These are phyloP conservation scores for Lolium multiflorum DNA, from an alignment of 176 grass and related monocot genomes.

Conservation along the genomic window DNA sequence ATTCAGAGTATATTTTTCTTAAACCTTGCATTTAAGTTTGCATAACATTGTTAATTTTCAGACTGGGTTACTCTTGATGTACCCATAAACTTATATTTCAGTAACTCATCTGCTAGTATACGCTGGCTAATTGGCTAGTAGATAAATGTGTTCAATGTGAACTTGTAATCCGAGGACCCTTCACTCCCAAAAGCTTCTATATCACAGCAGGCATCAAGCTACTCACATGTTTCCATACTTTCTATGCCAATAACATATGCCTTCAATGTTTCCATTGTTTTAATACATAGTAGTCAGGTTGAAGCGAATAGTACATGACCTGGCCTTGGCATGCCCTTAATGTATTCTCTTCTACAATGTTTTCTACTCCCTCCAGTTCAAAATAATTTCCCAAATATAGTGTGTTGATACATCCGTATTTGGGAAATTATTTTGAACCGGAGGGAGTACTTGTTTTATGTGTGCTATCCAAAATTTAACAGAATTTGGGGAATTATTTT, in stretches of 20 bases:
- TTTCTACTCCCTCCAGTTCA: background rate
- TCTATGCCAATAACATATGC: background rate
- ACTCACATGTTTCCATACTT: conserved; percentile 7
- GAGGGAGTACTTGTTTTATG: no score
- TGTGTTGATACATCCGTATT: no score
- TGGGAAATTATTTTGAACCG: no score
- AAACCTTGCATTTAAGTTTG: no score
- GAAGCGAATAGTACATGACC: background rate
- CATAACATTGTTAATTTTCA: no score
- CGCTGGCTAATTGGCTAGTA: background rate
- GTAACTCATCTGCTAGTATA: background rate
- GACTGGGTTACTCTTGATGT: no score
- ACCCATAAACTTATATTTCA: no score
- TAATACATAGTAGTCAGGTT: background rate
- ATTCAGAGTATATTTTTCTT: no score
- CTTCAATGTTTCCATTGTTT: conserved; percentile 32
- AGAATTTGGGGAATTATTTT: no score
- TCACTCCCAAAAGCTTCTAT: conserved; percentile 21
- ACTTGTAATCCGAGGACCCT: background rate
- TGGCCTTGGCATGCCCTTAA: background rate
- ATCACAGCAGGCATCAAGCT: background rate
- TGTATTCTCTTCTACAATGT: conserved; percentile 21
- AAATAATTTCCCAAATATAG: no score
- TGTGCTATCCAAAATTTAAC: no score
- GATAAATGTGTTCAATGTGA: conserved; percentile 20